Evolutionary conservation across 805 yeast genomes (phyloP).

Genomic region (Yarrowia sp.): DNA sequence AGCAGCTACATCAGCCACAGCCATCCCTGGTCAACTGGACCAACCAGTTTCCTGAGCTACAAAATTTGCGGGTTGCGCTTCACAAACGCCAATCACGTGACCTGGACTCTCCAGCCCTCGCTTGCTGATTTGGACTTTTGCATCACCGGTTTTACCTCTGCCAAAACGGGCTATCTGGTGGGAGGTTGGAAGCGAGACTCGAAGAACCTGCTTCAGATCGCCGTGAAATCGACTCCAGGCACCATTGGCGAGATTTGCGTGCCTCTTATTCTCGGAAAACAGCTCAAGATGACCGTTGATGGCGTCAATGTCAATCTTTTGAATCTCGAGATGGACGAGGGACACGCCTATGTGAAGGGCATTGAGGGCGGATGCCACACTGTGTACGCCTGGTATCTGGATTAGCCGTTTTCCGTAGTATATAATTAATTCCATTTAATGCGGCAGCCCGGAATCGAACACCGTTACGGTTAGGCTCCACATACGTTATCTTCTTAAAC

Average conservation of each 20-base stretch:
- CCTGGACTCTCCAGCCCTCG: neutral
- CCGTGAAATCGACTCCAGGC: neutral
- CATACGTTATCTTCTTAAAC: slow-evolving; percentile 1
- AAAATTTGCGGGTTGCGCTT: neutral
- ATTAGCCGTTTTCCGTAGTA: neutral
- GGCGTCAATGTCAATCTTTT: neutral
- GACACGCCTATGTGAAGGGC: neutral
- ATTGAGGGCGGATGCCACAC: neutral
- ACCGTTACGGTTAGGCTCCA: too few relatives aligned
- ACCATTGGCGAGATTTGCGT: slow-evolving; percentile 3
- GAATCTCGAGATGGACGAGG: slow-evolving; percentile 7
- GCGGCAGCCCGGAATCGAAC: neutral
- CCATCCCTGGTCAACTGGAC: neutral
- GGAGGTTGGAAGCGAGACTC: slow-evolving; percentile 9
- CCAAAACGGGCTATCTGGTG: neutral
- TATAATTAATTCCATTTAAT: neutral
- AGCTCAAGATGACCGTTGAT: slow-evolving; percentile 16
- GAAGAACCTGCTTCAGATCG: slow-evolving; percentile 3
- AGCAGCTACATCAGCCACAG: slow-evolving; percentile 4
- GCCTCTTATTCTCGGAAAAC: neutral
- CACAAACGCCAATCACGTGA: neutral
- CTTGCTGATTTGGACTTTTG: neutral
- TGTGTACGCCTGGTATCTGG: slow-evolving; percentile 8
- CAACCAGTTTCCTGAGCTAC: neutral
- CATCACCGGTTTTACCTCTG: neutral